Base-by-base conservation (phyloP, 148 eudicot species). In the Rhododendron vialii region DNA sequence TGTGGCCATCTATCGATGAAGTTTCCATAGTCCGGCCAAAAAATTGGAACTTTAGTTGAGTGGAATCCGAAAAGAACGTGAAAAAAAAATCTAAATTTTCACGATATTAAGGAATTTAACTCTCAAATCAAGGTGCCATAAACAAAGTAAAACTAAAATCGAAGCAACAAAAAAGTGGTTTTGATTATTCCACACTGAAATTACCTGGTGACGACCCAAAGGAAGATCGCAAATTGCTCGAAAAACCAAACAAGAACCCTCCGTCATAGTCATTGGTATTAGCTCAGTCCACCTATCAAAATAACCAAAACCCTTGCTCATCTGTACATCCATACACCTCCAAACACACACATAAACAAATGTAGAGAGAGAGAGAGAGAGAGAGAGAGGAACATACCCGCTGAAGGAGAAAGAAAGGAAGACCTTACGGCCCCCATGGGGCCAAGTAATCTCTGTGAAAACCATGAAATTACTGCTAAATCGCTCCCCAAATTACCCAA, bases 341-440 rank as follows among this genome's bases (percentile, higher is more conserved):
- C 41, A 15, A 5, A 4, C 69, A 28, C 24, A 67, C 28, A 86
- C 7, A 30, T 3, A 47, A 14, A 82, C 26, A 73, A 10, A n/a
- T 36, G 36, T 28, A 51, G 59, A 79, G 18, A 36, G 9, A 48
- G 53, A 47, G 35, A 22, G 45, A 8, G 51, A 67, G 63, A 48
- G 41, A 50, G 26, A 38, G 57, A 78, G 18, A 36, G 9, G 41
- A 81, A 86, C 85, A 26, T 90, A 90, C 91, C 91, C 91, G 43
- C 20, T 86, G 61, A 73, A 86, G 67, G 87, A 84, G 57, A 89
- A 87, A 17, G 74, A 84, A 83, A 90, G 81, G 57, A 41, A 84
- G 33, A 90, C 91, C 47, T 84, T 69, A 3, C 73, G 85, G 24
- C 91, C 91, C 2, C 91, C 91, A 84, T 88, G 78, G 57, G 88